A percentile compares a stretch with the other conserved stretches of the same genome.
Conservation (phyloP, 225 moss, liverwort and hornwort species). For the Sphagnum tenellum region DNA sequence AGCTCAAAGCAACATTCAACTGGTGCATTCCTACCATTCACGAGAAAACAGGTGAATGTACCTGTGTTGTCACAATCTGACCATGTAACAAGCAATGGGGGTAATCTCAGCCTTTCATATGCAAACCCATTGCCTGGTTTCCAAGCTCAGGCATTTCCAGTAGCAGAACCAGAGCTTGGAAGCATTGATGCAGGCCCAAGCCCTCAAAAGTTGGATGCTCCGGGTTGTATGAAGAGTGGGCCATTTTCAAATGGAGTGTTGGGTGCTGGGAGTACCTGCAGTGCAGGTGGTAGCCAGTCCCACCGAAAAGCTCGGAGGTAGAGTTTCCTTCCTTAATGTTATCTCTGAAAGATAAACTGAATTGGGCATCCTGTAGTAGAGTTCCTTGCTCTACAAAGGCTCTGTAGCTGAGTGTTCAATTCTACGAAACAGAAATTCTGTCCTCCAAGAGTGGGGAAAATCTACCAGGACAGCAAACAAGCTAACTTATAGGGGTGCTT, state of each 20-base stretch:
- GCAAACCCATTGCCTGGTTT: constrained; percentile 15
- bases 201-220: constrained; percentile 7
- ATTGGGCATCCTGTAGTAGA: too few relatives aligned
- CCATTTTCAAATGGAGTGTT: neutral
- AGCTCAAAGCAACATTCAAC: constrained; percentile 70
- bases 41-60: constrained; percentile 43
- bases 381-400: too few relatives aligned
- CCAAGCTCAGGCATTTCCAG: constrained; percentile 7
- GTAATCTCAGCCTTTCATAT: constrained; percentile 30
- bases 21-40: constrained; percentile 88
- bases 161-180: constrained; percentile 34
- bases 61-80: constrained; percentile 33
- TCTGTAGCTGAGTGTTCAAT: too few relatives aligned
- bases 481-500: too few relatives aligned
- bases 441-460: too few relatives aligned
- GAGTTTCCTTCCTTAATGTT: too few relatives aligned
- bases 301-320: constrained; percentile 42
- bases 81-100: constrained; percentile 14
- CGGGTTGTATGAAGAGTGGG: neutral
- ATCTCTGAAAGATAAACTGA: too few relatives aligned
- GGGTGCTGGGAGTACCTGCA: too few relatives aligned
- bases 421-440: too few relatives aligned
- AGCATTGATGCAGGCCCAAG: constrained; percentile 16
- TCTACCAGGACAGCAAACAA: too few relatives aligned
- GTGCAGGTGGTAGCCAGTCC: constrained; percentile 13